Evolutionary conservation across 1,284 basidiomycete species (phyloP).

Genomic region (Leccinum solheimii): DNA sequence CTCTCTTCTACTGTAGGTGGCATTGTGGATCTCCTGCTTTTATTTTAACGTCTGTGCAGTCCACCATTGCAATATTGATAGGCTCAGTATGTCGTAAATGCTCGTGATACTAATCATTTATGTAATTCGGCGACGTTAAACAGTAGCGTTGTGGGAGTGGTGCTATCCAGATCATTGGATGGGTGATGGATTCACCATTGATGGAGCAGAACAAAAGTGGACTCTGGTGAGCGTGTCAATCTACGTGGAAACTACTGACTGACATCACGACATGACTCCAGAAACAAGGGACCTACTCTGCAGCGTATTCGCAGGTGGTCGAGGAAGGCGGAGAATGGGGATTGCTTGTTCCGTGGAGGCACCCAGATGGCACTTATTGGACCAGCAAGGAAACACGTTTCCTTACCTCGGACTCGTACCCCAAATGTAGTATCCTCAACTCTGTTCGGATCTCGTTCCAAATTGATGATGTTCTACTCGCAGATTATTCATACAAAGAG

Average conservation of each 20-base stretch:
- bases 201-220: slow-evolving; percentile 16
- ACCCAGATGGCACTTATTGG: slow-evolving; percentile 26
- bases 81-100: slow-evolving; percentile 14
- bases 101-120: not conserved
- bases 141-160: slow-evolving; percentile 31
- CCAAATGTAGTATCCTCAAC: slow-evolving; percentile 17
- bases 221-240: slow-evolving; percentile 17
- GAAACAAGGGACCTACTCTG: slow-evolving; percentile 22
- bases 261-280: not conserved
- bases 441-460: not conserved
- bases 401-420: slow-evolving; percentile 14
- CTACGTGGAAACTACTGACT: not conserved
- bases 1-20: slow-evolving; percentile 27
- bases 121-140: not conserved
- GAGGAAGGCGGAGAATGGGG: slow-evolving; percentile 23
- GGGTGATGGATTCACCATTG: slow-evolving; percentile 17
- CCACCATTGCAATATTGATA: slow-evolving; percentile 28
- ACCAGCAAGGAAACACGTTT: slow-evolving; percentile 25
- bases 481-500: slow-evolving; percentile 29
- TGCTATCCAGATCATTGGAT: slow-evolving; percentile 29
- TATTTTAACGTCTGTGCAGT: slow-evolving; percentile 11
- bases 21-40: not conserved
- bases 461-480: not conserved
- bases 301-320: slow-evolving; percentile 23
- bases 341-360: slow-evolving; percentile 23